These are phyloP conservation scores for Alternaria conjuncta DNA, from an alignment of 2,329 filamentous ascomycete species.

Conservation along the genomic window DNA sequence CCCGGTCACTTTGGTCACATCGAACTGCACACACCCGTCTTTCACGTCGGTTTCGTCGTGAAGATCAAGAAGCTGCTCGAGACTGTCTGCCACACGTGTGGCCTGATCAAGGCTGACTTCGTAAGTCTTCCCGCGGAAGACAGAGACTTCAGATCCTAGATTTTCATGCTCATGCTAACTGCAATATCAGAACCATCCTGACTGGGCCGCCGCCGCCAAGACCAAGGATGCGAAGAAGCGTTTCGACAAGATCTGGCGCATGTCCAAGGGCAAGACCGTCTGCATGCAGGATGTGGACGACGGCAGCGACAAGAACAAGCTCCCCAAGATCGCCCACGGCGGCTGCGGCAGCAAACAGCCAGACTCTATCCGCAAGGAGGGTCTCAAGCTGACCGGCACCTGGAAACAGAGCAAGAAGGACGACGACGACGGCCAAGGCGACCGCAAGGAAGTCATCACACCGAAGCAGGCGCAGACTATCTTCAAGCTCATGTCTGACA, in stretches of 20 bases:
- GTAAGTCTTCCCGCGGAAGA: constrained; percentile 78
- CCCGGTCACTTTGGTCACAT: constrained; percentile 99
- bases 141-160: constrained; percentile 56
- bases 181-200: constrained; percentile 68
- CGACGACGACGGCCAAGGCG: constrained; percentile 69
- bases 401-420: constrained; percentile 77
- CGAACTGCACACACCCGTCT: constrained; percentile 94
- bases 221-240: constrained; percentile 92
- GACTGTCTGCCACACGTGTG: constrained; percentile 98
- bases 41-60: constrained; percentile 91
- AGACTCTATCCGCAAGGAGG: constrained; percentile 78
- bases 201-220: constrained; percentile 80
- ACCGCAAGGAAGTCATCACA: constrained; percentile 81
- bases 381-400: constrained; percentile 78
- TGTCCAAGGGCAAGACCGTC: constrained; percentile 85
- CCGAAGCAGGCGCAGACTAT: constrained; percentile 85
- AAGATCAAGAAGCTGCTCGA: constrained; percentile 99
- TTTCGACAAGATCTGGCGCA: constrained; percentile 89
- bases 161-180: constrained; percentile 61
- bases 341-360: constrained; percentile 94
- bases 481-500: constrained; percentile 81
- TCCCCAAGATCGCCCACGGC: constrained; percentile 67
- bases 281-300: constrained; percentile 81
- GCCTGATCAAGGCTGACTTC: constrained; percentile 95
- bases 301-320: constrained; percentile 57